Base-by-base conservation (phyloP, 495 filamentous ascomycete genomes). In the Pyrenula aspistea region DNA sequence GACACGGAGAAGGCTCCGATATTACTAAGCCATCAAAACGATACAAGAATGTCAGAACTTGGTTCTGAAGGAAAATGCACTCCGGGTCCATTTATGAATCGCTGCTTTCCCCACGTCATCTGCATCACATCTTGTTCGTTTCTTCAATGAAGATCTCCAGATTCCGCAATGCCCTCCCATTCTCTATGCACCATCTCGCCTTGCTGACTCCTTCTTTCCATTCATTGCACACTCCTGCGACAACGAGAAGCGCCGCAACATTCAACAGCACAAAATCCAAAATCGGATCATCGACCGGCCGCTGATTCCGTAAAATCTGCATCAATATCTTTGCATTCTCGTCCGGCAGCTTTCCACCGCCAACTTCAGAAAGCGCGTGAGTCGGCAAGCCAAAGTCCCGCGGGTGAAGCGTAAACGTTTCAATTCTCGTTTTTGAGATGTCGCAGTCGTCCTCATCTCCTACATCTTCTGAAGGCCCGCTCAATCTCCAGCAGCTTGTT, bases 201-300 rank as follows among this genome's bases (percentile, higher is more conserved):
- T 86, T 77, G 58, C 91, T 75, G 12, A 96, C 81, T 49, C 91
- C 94, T 63, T 93, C 89, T 72, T 89, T 96, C 94, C 93, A 97
- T 59, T 91, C 77, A 12, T 84, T 82, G 62, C 91, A 93, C n/a
- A 94, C 69, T 0, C 94, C 94, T 0, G 87, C 76, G 4, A 85
- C 80, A 0, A 91, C 91, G 22, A 97, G 77, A 53, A 97, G 71
- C 12, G 89, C 89, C 1, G 93, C 93, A 0, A 91, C 85, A 64
- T 99, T 99, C 67, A 96, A 84, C 48, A 96, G 72, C 49, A 99
- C 92, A 62, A 97, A 97, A 63, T 93, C 84, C 67, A 94, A 66
- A 60, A 99, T 89, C 1, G 94, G 88, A 66, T 94, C 83, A 59
- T 88, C 85, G 10, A 75, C 73, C 0, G 79, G 73, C 55, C 94